A percentile compares a stretch with the other conserved stretches of the same genome.
Conservation (phyloP, 2,329 filamentous ascomycete genomes). For the Annulohypoxylon truncatum region DNA sequence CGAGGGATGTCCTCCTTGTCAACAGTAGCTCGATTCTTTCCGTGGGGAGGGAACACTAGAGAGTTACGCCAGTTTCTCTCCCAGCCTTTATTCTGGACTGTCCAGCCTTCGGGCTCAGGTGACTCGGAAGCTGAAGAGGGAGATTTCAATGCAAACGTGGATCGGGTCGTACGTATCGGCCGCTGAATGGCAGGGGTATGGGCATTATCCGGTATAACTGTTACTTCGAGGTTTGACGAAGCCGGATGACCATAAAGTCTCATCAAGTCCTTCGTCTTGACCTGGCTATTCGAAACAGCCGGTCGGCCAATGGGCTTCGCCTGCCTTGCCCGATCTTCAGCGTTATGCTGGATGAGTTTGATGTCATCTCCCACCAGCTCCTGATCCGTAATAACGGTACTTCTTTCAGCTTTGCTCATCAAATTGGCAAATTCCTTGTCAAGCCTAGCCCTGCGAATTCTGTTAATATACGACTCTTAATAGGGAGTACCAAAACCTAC, state of each 20-base stretch:
- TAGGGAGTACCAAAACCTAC: constrained; percentile 5
- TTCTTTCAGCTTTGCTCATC: constrained; percentile 18
- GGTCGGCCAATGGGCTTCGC: background rate
- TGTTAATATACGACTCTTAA: constrained; percentile 5
- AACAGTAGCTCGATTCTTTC: constrained; percentile 72
- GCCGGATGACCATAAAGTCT: constrained; percentile 7
- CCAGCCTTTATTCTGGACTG: constrained; percentile 63
- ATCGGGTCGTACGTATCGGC: constrained; percentile 39
- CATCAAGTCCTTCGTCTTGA: constrained; percentile 44
- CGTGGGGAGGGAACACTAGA: constrained; percentile 69
- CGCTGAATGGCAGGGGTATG: constrained; percentile 10
- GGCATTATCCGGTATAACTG: constrained; percentile 10
- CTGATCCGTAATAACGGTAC: constrained; percentile 20
- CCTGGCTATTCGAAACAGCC: background rate
- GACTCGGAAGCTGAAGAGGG: constrained; percentile 39
- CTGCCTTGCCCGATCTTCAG: constrained; percentile 7
- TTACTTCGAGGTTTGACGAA: constrained; percentile 3
- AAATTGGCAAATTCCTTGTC: constrained; percentile 29
- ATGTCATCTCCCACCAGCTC: constrained; percentile 40
- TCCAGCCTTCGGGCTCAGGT: constrained; percentile 59
- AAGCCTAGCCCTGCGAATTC: constrained; percentile 32
- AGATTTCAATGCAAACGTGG: constrained; percentile 32
- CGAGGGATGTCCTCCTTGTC: constrained; percentile 78
- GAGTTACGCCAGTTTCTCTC: constrained; percentile 65
- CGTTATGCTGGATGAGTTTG: constrained; percentile 44